Conservation (phyloP, 495 filamentous ascomycete species). For the Cladorrhinum samala region DNA sequence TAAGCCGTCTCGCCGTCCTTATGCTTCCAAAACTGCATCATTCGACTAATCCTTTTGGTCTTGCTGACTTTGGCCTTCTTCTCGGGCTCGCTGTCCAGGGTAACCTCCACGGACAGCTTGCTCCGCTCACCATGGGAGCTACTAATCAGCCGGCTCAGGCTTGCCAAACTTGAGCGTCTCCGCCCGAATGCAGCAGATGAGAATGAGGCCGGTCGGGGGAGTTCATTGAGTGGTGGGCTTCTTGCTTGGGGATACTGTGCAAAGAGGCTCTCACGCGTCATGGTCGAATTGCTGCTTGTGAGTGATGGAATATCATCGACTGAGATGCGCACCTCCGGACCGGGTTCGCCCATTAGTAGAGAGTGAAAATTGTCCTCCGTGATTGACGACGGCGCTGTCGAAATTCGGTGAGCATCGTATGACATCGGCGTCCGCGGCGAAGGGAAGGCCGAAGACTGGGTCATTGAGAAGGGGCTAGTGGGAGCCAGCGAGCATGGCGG, state of each 20-base stretch:
- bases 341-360: conserved; percentile 54
- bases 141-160: conserved; percentile 75
- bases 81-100: conserved; percentile 47
- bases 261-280: conserved; percentile 59
- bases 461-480: conserved; percentile 47
- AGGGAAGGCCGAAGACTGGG: conserved; percentile 49
- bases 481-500: conserved; percentile 43
- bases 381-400: conserved; percentile 64
- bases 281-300: conserved; percentile 79
- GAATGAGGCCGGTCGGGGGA: conserved; percentile 62
- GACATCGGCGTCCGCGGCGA: conserved; percentile 57
- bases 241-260: conserved; percentile 27
- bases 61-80: conserved; percentile 61
- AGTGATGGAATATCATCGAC: conserved; percentile 84
- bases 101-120: conserved; percentile 69
- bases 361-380: conserved; percentile 62
- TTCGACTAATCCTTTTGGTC: conserved; percentile 65
- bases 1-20: conserved; percentile 30
- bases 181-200: conserved; percentile 60
- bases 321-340: conserved; percentile 63
- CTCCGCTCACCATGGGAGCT: conserved; percentile 71
- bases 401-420: conserved; percentile 62
- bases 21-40: conserved; percentile 80
- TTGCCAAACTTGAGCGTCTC: conserved; percentile 78
- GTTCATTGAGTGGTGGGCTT: conserved; percentile 33